Evolutionary conservation across 176 grass and related monocot species (phyloP), one percentile per base, ranked within the genome.

Genomic region (Hordeum vulgare): DNA sequence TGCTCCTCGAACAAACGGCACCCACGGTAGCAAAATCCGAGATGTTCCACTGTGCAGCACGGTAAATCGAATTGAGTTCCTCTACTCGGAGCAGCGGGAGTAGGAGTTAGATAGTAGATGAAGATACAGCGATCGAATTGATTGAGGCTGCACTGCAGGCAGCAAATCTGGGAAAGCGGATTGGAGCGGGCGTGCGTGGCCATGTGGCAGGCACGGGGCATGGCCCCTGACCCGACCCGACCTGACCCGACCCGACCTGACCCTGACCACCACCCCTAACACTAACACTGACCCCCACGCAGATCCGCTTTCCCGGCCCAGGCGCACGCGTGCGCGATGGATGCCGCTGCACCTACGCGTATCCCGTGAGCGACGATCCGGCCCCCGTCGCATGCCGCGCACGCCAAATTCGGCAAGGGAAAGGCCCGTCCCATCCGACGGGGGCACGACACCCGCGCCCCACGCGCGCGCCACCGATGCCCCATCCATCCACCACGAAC

Each of bases 191-290:
- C 77, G 77, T 45, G 47, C 40, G 77, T 45, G 39, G 39, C 60
- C 77, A 65, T 65, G 77, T 79, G 77, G 59, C 5, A 8, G 60
- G 60, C 60, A 79, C 39, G 76, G 37, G 76, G 5, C 76, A 78
- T 62, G 57, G 76, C 24, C 37, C 73, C 47, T 75, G 73, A n/a
- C 9, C 74, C 18, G 34, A 40, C 69, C 69, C 18, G 70, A 27
- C 12, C 76, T 26, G 36, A 45, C n/a, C 53, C 40, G 53, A 35
- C 56, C 2, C 8, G 64, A 66, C 64, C 67, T 8, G 39, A 11
- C 68, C 47, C 11, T 71, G 11, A 41, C 66, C 66, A n/a, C n/a
- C n/a, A n/a, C n/a, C n/a, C n/a, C n/a, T n/a, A n/a, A n/a, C n/a
- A n/a, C n/a, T n/a, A n/a, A n/a, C n/a, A n/a, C 54, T 57, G 33